Evolutionary conservation across 2,329 filamentous ascomycete species (phyloP), one percentile per base, ranked within the genome.

Genomic region (Cytospora schulzeri): DNA sequence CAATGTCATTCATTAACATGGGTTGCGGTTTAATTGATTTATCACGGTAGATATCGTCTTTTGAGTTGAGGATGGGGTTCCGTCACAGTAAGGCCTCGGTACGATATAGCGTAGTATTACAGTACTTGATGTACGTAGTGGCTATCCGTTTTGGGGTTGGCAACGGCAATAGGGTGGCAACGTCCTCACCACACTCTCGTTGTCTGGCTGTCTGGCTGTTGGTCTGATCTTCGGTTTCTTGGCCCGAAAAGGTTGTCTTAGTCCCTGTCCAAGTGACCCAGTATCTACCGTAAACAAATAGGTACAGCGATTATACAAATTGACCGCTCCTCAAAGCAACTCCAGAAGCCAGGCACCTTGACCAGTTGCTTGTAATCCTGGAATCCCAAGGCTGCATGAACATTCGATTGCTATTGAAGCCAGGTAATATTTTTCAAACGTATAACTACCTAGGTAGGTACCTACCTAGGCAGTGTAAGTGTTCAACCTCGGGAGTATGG

Each of bases 71-170:
- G 33, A 35, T 35, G 4, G 11, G 12, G 33, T 14, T 15, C 33
- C 33, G 33, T 35, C 33, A 35, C 33, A 35, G 33, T 15, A 35
- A 41, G n/a, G 38, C 38, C 45, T 48, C 45, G 24, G 45, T 24
- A 24, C 22, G 11, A 48, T 8, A 9, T 48, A 48, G 45, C 45
- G n/a, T 48, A 22, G n/a, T 24, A 24, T 24, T 11, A 41, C 38
- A 41, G 45, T 48, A 24, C 4, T 1, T 24, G 7, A 48, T 24
- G n/a, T 12, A 12, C 11, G 45, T 24, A 22, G 22, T 48, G 15
- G 38, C 45, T n/a, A 48, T 48, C 45, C 45, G n/a, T 48, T 48
- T 48, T 48, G n/a, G 45, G 45, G n/a, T 48, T 24, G 45, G n/a
- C 22, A 48, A 48, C 17, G 41, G 41, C 41, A 45, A 45, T n/a